Base-by-base conservation (phyloP, 257 asterid species). In the Linaria vulgaris region DNA sequence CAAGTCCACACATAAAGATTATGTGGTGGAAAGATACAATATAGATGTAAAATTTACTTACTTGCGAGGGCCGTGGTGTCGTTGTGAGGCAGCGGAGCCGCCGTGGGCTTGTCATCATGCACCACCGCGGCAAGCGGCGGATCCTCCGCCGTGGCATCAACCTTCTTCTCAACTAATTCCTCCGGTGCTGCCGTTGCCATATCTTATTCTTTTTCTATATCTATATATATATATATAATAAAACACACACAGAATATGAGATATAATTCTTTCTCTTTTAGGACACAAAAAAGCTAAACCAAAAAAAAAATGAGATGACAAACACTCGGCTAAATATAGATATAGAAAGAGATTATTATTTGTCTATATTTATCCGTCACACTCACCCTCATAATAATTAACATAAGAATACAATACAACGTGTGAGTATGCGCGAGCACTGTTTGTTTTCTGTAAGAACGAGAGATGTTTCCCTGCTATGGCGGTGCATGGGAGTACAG, bases 81-180 rank as follows among this genome's bases (percentile, higher is more conserved):
- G 5, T 59, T 38, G 10, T 43, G 50, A 41, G 53, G 52, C 17
- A 52, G 64, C 12, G 64, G 52, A 39, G 52, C 22, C 22, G 52
- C 22, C 22, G 41, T 5, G 20, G 64, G 64, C 64, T 41, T 43
- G 12, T 41, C 12, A 44, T 59, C 64, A 14, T 59, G 20, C 38
- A 14, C 41, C 9, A 59, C 53, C 13, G 64, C 39, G 8, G 49
- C 64, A 39, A 59, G 53, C 23, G 64, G 64, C 41, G 49, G 53
- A 30, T 59, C 64, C 11, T 11, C 52, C 22, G 15, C 49, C 13
- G 48, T 3, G 9, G n/a, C 38, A 17, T 16, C 20, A n/a, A 2
- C 3, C 10, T 59, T 59, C 21, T 59, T 59, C 38, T 59, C 64
- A 21, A 59, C 39, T 11, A 56, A 5, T 59, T 59, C 64, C 19